Conservation (phyloP, 2,329 filamentous ascomycete species). For the Penicillium sp. region DNA sequence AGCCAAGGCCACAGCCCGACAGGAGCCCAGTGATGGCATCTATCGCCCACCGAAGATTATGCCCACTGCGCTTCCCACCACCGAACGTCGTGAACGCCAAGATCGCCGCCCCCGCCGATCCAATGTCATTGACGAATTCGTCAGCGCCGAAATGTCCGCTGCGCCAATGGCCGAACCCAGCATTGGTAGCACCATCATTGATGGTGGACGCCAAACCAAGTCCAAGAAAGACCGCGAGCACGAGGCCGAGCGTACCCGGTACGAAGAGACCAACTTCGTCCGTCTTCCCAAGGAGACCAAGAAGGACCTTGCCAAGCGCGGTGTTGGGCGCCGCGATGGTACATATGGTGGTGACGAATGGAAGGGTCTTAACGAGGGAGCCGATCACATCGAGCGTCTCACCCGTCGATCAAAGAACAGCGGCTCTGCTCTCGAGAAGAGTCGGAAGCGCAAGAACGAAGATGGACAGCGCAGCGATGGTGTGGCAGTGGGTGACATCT, state of each 20-base stretch:
- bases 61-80: conserved; percentile 79
- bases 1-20: conserved; percentile 32
- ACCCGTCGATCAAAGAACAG: conserved; percentile 71
- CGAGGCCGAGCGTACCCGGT: conserved; percentile 79
- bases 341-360: conserved; percentile 94
- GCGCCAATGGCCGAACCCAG: conserved; percentile 85
- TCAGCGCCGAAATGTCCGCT: conserved; percentile 79
- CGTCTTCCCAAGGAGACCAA: conserved; percentile 86
- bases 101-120: conserved; percentile 73
- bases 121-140: conserved; percentile 88
- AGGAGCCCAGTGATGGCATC: conserved; percentile 65
- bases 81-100: conserved; percentile 63
- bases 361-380: conserved; percentile 80
- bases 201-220: conserved; percentile 79
- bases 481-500: conserved; percentile 69
- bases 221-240: conserved; percentile 75
- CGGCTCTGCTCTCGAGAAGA: conserved; percentile 73
- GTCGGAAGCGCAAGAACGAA: conserved; percentile 77
- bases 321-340: conserved; percentile 51
- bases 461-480: conserved; percentile 73
- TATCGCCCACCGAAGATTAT: conserved; percentile 90
- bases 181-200: conserved; percentile 86
- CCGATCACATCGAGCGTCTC: conserved; percentile 83
- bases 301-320: conserved; percentile 76
- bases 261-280: conserved; percentile 92